Evolutionary conservation across 2,329 filamentous ascomycete species (phyloP).

Genomic region (Colletotrichum sp.): DNA sequence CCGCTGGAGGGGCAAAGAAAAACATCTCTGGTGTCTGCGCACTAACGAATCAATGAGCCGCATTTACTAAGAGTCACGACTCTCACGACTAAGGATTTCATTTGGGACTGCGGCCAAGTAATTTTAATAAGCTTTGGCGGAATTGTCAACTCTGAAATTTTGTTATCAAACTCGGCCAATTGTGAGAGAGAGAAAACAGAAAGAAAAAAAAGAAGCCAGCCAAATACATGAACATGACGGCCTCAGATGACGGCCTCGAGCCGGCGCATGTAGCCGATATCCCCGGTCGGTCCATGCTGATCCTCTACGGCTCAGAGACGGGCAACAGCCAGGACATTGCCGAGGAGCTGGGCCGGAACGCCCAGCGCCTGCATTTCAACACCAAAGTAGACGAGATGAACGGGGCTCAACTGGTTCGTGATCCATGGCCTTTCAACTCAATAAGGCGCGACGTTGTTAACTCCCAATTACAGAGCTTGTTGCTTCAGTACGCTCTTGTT

Average conservation of each 20-base stretch:
- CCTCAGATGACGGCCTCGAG: conserved; percentile 13
- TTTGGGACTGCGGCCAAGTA: not conserved
- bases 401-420: conserved; percentile 73
- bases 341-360: conserved; percentile 77
- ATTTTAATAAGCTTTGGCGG: not conserved
- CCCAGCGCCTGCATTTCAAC: conserved; percentile 79
- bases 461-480: conserved; percentile 44
- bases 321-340: conserved; percentile 93
- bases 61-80: not conserved
- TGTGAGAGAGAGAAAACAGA: not conserved
- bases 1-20: conserved; percentile 18
- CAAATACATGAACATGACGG: not conserved
- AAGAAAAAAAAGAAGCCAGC: not conserved
- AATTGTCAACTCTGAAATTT: not conserved
- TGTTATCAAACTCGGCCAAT: not conserved
- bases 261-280: conserved; percentile 28
- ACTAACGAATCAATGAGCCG: not conserved
- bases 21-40: conserved; percentile 1
- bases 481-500: conserved; percentile 62
- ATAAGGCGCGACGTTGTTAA: not conserved
- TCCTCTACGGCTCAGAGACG: conserved; percentile 94
- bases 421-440: not conserved
- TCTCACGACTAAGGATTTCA: not conserved
- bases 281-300: conserved; percentile 55
- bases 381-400: conserved; percentile 81